Conservation (phyloP, 2,329 filamentous ascomycete genomes). For the Hypoxylon sp. region DNA sequence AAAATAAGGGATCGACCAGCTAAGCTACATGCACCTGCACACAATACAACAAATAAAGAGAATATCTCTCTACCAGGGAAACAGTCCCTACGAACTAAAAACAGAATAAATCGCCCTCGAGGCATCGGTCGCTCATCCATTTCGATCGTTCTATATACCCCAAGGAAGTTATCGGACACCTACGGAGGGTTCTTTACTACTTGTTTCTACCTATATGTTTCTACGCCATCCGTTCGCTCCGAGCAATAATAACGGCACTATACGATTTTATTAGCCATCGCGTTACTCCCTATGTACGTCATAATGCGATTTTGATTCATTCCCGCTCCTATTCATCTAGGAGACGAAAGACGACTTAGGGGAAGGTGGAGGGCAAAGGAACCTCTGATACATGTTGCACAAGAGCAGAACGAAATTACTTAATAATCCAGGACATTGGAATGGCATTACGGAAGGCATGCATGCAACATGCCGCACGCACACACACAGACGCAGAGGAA, state of each 20-base stretch:
- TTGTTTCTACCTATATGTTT: constrained; percentile 14
- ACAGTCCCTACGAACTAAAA: background rate
- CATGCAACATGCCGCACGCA: constrained; percentile 28
- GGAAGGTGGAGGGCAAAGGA: background rate
- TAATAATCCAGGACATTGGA: constrained; percentile 22
- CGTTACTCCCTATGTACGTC: constrained; percentile 22
- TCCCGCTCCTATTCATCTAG: constrained; percentile 2
- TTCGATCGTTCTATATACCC: background rate
- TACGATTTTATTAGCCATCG: constrained; percentile 8
- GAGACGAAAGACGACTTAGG: constrained; percentile 1
- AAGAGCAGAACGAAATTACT: constrained; percentile 13
- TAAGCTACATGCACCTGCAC: background rate
- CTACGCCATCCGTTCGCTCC: constrained; percentile 8
- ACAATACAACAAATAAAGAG: background rate
- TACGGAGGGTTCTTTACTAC: constrained; percentile 3
- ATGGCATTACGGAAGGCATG: constrained; percentile 27
- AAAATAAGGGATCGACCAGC: background rate
- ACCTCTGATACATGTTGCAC: constrained; percentile 4
- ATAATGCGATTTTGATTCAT: constrained; percentile 32
- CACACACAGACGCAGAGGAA: constrained; percentile 13
- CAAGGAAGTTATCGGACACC: background rate
- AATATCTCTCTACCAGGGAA: background rate
- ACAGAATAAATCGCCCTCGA: background rate
- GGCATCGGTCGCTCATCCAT: background rate
- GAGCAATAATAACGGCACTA: constrained; percentile 3